Conservation (phyloP, 192 early-diverging fungal genomes). For the Cladochytrium replicatum region DNA sequence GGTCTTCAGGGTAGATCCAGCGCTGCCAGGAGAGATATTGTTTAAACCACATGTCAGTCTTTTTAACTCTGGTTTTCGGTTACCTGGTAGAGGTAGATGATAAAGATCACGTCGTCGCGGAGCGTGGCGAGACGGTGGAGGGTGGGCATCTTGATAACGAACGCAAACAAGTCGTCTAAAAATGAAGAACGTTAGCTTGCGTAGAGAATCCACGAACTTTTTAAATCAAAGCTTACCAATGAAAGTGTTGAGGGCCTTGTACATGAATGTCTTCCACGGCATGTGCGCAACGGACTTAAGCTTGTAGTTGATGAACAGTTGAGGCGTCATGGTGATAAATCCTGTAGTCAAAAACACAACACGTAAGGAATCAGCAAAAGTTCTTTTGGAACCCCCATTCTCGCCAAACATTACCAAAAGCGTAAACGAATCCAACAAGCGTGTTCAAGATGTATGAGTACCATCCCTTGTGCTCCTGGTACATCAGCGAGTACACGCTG, state of each 20-base stretch:
- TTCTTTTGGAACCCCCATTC: neutral
- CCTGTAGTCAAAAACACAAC: constrained; percentile 18
- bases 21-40: too few relatives aligned
- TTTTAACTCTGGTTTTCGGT: too few relatives aligned
- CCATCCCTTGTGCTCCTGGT: constrained; percentile 86
- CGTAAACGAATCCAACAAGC: constrained; percentile 84
- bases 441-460: constrained; percentile 79
- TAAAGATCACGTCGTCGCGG: constrained; percentile 78
- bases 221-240: constrained; percentile 29
- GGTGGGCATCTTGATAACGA: constrained; percentile 91
- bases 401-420: constrained; percentile 73
- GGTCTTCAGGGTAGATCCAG: constrained; percentile 72
- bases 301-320: constrained; percentile 88
- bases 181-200: constrained; percentile 17
- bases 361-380: neutral
- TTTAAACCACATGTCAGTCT: too few relatives aligned
- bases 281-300: constrained; percentile 77
- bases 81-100: constrained; percentile 83
- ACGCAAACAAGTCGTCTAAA: constrained; percentile 85
- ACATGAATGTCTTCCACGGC: constrained; percentile 90
- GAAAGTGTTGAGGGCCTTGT: constrained; percentile 65
- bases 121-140: constrained; percentile 75
- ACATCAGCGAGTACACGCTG: constrained; percentile 68
- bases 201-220: too few relatives aligned
- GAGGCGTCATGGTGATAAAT: constrained; percentile 69